Base-by-base conservation (phyloP, 345 rosid species). In the Eucalyptus guilfoylei region DNA sequence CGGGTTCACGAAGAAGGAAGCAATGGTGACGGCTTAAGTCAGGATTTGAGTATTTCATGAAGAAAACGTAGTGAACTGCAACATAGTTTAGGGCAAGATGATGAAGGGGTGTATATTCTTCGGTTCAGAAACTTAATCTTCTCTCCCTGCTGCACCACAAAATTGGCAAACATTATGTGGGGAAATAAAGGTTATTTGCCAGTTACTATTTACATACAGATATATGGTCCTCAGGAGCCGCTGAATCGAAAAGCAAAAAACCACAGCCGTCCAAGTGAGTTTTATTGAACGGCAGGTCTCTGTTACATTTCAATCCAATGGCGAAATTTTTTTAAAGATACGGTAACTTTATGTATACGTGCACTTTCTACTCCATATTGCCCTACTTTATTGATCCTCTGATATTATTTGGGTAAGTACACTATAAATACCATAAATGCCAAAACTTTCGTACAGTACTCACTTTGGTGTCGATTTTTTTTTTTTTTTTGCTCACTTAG, bases 381-480 rank as follows among this genome's bases (percentile, higher is more conserved):
- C 55, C 55, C 55, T 52, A 52, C 0, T 7, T 52, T 52, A 52
- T 52, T 19, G 0, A 19, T 52, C 55, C 0, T 52, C 0, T 19
- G 24, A 52, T 52, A 52, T 52, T 52, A 52, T 52, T 52, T 7
- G 0, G 5, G 55, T 52, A 52, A 52, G 0, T 19, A 7, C 4
- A 50, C 4, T 50, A 52, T 0, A 52, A 52, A 0, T 4, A 50
- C 4, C 16, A 52, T 0, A 52, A 52, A 0, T 52, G 9, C 1
- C 24, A 52, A 52, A 52, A 52, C 5, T 52, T 52, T 52, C 2
- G 2, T 48, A 48, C 6, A 1, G 0, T 1, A 1, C 49, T 49
- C 55, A 52, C 10, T 19, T 52, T 52, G 0, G 10, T 7, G 10
- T 1, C 5, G 10, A 45, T 8, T 8, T 17, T 50, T 50, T 50